phyloP scores from a whole-genome alignment of 2,329 filamentous ascomycete species.

The Malbranchea zuffiana region DNA sequence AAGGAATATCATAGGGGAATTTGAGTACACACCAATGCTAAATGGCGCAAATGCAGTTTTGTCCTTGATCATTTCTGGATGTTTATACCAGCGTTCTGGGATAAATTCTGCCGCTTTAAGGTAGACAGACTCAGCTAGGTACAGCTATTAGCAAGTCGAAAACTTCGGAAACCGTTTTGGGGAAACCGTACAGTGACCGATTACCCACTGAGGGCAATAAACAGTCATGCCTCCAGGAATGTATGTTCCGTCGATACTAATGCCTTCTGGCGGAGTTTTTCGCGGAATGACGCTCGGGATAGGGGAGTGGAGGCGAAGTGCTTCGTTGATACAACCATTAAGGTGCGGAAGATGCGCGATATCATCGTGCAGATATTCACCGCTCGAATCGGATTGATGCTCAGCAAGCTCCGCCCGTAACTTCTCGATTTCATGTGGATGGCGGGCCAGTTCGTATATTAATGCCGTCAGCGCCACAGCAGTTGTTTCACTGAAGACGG shows the following conservation, averaged over 20 bases:
- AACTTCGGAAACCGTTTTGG: no score
- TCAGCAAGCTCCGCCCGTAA: slow-evolving; percentile 20
- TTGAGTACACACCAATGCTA: slow-evolving; percentile 18
- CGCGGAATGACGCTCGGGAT: slow-evolving; percentile 29
- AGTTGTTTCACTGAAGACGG: no score
- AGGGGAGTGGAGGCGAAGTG: slow-evolving; percentile 34
- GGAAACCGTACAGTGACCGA: slow-evolving; percentile 17
- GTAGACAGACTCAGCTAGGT: slow-evolving; percentile 5
- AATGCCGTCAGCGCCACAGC: slow-evolving; percentile 28
- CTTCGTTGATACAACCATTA: slow-evolving; percentile 35
- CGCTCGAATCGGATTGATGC: neutral
- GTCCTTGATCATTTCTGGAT: slow-evolving; percentile 16
- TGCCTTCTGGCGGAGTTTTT: slow-evolving; percentile 26
- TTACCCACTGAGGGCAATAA: slow-evolving; percentile 11
- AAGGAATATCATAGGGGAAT: no score
- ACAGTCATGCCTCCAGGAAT: slow-evolving; percentile 19
- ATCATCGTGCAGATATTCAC: slow-evolving; percentile 12
- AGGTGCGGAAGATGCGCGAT: slow-evolving; percentile 16
- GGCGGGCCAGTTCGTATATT: slow-evolving; percentile 31
- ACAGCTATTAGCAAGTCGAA: neutral
- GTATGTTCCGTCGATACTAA: slow-evolving; percentile 14
- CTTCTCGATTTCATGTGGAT: slow-evolving; percentile 21
- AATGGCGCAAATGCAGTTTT: slow-evolving; percentile 23
- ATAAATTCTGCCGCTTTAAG: slow-evolving; percentile 19
- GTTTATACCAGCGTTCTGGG: slow-evolving; percentile 24